phyloP scores from a whole-genome alignment of 164 flowering plant species.

The Litsea cubeba region DNA sequence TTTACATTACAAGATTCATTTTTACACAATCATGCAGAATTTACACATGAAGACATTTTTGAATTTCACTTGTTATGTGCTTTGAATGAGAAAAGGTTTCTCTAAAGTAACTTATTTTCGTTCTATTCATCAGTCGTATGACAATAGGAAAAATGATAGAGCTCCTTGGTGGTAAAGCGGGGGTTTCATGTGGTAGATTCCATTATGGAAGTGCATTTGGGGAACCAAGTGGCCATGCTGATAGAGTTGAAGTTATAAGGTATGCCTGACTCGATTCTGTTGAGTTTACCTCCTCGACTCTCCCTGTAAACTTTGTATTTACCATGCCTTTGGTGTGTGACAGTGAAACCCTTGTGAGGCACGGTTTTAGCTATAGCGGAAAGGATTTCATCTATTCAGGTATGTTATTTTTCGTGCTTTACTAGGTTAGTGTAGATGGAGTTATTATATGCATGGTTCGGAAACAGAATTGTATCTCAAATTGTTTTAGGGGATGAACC shows the following conservation, averaged over 20 bases:
- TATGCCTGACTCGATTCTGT: constrained; percentile 15
- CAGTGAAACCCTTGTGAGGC: constrained; percentile 86
- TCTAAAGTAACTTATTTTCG: background rate
- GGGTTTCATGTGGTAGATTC: constrained; percentile 89
- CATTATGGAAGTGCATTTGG: constrained; percentile 99
- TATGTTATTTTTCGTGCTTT: constrained; percentile 13
- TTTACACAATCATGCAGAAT: too few relatives aligned
- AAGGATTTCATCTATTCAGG: constrained; percentile 95
- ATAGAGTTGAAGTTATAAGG: constrained; percentile 92
- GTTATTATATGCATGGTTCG: background rate
- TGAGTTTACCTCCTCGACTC: background rate
- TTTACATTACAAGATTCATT: too few relatives aligned
- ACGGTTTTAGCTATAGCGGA: constrained; percentile 91
- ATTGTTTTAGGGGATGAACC: too few relatives aligned
- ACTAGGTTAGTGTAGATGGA: background rate
- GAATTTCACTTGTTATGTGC: background rate
- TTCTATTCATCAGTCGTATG: constrained; percentile 70
- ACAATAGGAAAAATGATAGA: constrained; percentile 99
- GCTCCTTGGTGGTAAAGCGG: constrained; percentile 97
- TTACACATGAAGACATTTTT: background rate
- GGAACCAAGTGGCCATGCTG: constrained; percentile 98
- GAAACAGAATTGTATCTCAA: too few relatives aligned
- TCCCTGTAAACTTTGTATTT: background rate
- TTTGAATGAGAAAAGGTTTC: background rate
- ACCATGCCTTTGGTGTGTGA: constrained; percentile 3